Evolutionary conservation across 345 rosid genomes (phyloP).

Genomic region (Excoecaria cochinchinensis): DNA sequence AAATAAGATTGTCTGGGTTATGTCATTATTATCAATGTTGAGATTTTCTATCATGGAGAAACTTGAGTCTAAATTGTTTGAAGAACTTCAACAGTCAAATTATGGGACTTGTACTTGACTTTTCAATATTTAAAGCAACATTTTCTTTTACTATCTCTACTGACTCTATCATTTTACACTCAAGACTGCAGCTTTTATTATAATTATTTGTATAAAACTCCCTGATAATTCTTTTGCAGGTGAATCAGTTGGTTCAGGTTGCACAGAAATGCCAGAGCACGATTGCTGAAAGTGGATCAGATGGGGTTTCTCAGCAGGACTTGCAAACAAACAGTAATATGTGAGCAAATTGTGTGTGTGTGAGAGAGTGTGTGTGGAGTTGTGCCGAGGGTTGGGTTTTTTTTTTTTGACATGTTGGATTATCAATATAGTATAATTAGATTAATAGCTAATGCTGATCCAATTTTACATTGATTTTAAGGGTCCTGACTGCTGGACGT

Average conservation of each 20-base stretch:
- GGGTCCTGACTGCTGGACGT: constrained; percentile 90
- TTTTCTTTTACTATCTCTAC: no score
- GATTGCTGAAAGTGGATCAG: constrained; percentile 81
- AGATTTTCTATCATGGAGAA: background rate
- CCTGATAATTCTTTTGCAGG: constrained; percentile 44
- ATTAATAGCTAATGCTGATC: constrained; percentile 12
- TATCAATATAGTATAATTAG: background rate
- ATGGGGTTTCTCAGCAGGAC: constrained; percentile 86
- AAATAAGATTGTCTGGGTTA: background rate
- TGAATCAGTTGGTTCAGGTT: constrained; percentile 87
- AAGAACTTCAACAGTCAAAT: background rate
- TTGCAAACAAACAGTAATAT: constrained; percentile 89
- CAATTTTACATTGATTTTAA: constrained; percentile 21
- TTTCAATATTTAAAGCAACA: background rate
- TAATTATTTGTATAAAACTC: background rate
- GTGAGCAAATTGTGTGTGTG: constrained; percentile 43
- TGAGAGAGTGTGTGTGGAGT: background rate
- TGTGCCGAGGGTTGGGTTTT: background rate
- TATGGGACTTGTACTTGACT: background rate
- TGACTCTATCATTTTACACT: background rate
- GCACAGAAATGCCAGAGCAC: constrained; percentile 97
- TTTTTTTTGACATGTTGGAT: background rate
- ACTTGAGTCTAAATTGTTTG: background rate
- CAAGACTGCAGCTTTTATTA: background rate
- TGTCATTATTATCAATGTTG: background rate